phyloP scores from a whole-genome alignment of 352 stramenopile species.

The Phytophthora europaea region DNA sequence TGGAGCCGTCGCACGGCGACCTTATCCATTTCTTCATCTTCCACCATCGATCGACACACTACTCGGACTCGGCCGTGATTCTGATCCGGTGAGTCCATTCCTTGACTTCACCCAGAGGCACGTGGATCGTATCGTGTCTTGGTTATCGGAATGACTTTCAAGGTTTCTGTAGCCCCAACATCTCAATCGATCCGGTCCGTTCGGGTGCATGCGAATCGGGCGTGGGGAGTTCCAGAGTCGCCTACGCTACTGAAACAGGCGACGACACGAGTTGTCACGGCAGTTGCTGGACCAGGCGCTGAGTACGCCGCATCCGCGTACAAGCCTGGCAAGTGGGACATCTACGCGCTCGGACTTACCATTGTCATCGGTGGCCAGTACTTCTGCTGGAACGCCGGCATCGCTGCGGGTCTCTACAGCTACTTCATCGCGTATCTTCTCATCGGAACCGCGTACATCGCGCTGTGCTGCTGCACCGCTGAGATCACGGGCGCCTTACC shows the following conservation, averaged over 20 bases:
- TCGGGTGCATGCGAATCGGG: conserved; percentile 4
- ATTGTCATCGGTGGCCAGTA: conserved; percentile 68
- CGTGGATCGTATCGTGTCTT: not conserved
- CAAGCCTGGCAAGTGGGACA: conserved; percentile 42
- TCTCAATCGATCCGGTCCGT: conserved; percentile 22
- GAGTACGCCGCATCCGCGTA: conserved; percentile 14
- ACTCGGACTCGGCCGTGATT: not conserved
- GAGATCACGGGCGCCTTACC: conserved; percentile 58
- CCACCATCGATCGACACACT: not conserved
- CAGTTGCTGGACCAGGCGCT: not conserved
- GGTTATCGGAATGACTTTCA: conserved; percentile 7
- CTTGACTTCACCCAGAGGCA: not conserved
- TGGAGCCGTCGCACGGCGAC: not conserved
- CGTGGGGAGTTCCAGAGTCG: not conserved
- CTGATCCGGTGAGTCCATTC: not conserved
- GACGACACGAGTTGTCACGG: not conserved
- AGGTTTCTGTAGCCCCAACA: conserved; percentile 17
- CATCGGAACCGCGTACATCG: conserved; percentile 49
- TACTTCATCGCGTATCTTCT: conserved; percentile 52
- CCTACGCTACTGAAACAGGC: not conserved
- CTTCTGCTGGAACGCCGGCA: conserved; percentile 59
- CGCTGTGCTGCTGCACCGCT: conserved; percentile 51
- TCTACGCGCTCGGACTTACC: conserved; percentile 63
- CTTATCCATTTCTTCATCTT: conserved; percentile 3
- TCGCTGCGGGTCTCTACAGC: conserved; percentile 51